Conservation (phyloP, 306 rosid genomes). For the Quillaja saponaria region DNA sequence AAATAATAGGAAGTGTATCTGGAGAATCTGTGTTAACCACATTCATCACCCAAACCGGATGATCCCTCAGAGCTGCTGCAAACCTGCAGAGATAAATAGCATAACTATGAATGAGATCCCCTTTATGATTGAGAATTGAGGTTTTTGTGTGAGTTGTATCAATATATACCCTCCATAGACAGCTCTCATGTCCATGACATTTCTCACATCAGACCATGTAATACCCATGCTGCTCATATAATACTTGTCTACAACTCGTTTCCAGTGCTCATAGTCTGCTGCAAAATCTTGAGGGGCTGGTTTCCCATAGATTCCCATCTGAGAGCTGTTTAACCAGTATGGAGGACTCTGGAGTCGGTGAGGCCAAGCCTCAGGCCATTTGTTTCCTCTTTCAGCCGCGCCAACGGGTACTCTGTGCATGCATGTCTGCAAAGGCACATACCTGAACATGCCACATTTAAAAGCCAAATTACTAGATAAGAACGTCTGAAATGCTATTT, state of each 20-base stretch:
- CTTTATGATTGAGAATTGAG: not conserved
- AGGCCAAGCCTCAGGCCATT: constrained; percentile 87
- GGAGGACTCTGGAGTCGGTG: constrained; percentile 61
- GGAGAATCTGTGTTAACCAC: constrained; percentile 82
- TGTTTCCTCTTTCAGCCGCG: constrained; percentile 55
- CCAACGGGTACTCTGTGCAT: constrained; percentile 69
- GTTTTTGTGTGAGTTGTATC: no score
- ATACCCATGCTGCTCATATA: constrained; percentile 67
- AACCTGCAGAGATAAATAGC: constrained; percentile 51
- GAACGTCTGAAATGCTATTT: not conserved
- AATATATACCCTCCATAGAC: constrained; percentile 83
- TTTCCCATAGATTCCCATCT: constrained; percentile 80
- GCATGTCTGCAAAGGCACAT: constrained; percentile 82
- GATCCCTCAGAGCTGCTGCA: constrained; percentile 80
- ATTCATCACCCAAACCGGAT: constrained; percentile 82
- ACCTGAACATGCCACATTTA: constrained; percentile 45
- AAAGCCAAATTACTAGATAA: not conserved
- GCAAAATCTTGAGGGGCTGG: constrained; percentile 81
- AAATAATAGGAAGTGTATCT: constrained; percentile 86
- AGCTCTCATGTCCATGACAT: constrained; percentile 92
- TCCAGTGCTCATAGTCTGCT: constrained; percentile 80
- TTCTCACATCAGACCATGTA: constrained; percentile 75
- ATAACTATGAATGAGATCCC: not conserved
- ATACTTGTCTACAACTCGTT: constrained; percentile 54
- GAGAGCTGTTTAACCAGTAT: constrained; percentile 81